Conservation (phyloP, 768 basidiomycete genomes). For the Ramaria sp. region DNA sequence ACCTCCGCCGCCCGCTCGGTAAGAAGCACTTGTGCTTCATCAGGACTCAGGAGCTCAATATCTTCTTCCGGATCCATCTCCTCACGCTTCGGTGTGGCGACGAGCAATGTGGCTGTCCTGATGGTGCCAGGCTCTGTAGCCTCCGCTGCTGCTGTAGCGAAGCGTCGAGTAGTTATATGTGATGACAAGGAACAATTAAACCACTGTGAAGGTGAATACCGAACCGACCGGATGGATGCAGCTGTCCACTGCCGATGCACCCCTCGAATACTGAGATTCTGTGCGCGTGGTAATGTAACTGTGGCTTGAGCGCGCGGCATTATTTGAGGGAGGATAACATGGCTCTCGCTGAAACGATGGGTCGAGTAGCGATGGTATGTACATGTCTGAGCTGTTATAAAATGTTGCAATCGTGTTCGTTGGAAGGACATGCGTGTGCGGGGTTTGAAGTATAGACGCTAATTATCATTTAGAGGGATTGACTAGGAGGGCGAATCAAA, state of each 20-base stretch:
- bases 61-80: slow-evolving; percentile 17
- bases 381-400: too few species aligned
- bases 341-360: too few species aligned
- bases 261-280: too few species aligned
- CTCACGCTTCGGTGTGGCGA: not conserved
- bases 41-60: slow-evolving; percentile 42
- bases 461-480: too few species aligned
- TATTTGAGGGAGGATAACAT: too few species aligned
- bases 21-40: slow-evolving; percentile 45
- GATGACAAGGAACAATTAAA: slow-evolving; percentile 6
- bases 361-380: too few species aligned
- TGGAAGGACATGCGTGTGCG: too few species aligned
- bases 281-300: too few species aligned
- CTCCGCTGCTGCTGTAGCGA: not conserved
- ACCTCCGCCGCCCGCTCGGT: slow-evolving; percentile 75
- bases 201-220: slow-evolving; percentile 17
- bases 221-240: slow-evolving; percentile 19
- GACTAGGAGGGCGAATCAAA: too few species aligned
- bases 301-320: too few species aligned
- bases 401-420: too few species aligned
- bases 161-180: not conserved
- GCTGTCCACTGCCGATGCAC: slow-evolving; percentile 16
- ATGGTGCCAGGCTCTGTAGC: slow-evolving; percentile 1
- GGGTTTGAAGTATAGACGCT: too few species aligned
- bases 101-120: not conserved